Conservation (phyloP, 73 alveolate species). For the Tetrahymena elliotti region DNA sequence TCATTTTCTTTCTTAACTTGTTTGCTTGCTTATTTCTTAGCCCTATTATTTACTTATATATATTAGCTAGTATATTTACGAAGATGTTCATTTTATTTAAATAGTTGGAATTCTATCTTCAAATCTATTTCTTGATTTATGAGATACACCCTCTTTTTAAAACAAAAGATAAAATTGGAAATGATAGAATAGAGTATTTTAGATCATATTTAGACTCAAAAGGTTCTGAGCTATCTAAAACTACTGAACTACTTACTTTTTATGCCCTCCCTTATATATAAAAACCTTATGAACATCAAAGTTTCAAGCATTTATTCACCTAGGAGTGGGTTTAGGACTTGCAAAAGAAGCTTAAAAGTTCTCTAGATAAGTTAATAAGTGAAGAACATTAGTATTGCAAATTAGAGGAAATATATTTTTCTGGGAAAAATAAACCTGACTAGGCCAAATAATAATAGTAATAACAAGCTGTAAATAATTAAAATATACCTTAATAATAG, state of each 20-base stretch:
- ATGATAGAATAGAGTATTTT: conserved; percentile 78
- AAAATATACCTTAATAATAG: conserved; percentile 20
- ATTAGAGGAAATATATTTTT: conserved; percentile 49
- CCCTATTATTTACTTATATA: no score
- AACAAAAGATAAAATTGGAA: conserved; percentile 52
- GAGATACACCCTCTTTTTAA: conserved; percentile 81
- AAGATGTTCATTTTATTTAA: not conserved
- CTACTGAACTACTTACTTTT: conserved; percentile 87
- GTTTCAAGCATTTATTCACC: conserved; percentile 74
- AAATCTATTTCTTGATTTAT: conserved; percentile 87
- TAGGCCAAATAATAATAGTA: not conserved
- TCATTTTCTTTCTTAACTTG: no score
- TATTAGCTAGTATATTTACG: not conserved
- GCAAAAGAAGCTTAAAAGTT: conserved; percentile 45
- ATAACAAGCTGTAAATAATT: not conserved
- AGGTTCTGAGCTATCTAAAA: conserved; percentile 83
- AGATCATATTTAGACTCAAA: conserved; percentile 83
- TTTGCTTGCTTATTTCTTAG: no score
- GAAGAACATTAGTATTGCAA: conserved; percentile 39
- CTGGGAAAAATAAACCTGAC: conserved; percentile 48
- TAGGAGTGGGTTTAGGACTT: conserved; percentile 78
- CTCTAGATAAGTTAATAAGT: conserved; percentile 55
- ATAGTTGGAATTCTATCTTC: conserved; percentile 81
- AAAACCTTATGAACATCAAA: conserved; percentile 83
- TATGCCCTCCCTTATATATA: conserved; percentile 95